Conservation (phyloP, 495 filamentous ascomycete species). For the Delitschia confertaspora region DNA sequence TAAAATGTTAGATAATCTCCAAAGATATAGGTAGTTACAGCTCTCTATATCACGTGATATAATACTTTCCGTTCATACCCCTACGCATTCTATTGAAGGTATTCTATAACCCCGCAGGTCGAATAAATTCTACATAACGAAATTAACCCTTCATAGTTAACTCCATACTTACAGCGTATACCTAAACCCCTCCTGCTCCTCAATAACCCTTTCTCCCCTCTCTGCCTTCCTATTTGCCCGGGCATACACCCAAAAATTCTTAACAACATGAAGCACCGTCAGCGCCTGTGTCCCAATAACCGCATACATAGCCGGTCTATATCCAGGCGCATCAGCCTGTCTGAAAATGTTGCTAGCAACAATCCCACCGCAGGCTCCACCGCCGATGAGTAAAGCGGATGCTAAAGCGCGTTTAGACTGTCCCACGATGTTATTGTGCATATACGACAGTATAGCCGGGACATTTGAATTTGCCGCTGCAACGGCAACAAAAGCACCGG, state of each 20-base stretch:
- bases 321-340: conserved; percentile 14
- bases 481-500: conserved; percentile 7
- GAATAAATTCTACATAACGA: too few species aligned
- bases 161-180: too few species aligned
- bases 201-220: conserved; percentile 2
- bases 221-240: conserved; percentile 5
- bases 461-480: conserved; percentile 13
- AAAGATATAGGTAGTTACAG: too few species aligned
- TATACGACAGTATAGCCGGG: conserved; percentile 20
- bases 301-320: conserved; percentile 6
- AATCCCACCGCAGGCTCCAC: conserved; percentile 19
- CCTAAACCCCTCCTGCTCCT: conserved; percentile 2
- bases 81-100: too few species aligned
- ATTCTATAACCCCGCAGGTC: too few species aligned
- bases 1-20: too few species aligned
- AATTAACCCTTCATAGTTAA: too few species aligned
- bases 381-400: conserved; percentile 30
- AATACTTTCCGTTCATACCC: too few species aligned
- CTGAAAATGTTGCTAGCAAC: conserved; percentile 9
- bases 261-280: conserved; percentile 1
- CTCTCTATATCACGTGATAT: too few species aligned
- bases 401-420: conserved; percentile 26
- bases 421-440: conserved; percentile 19
- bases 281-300: conserved; percentile 8
- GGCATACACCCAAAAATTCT: background rate